Evolutionary conservation across 129 eudicot species (phyloP), one percentile per base, ranked within the genome.

Genomic region (Lonicera japonica): DNA sequence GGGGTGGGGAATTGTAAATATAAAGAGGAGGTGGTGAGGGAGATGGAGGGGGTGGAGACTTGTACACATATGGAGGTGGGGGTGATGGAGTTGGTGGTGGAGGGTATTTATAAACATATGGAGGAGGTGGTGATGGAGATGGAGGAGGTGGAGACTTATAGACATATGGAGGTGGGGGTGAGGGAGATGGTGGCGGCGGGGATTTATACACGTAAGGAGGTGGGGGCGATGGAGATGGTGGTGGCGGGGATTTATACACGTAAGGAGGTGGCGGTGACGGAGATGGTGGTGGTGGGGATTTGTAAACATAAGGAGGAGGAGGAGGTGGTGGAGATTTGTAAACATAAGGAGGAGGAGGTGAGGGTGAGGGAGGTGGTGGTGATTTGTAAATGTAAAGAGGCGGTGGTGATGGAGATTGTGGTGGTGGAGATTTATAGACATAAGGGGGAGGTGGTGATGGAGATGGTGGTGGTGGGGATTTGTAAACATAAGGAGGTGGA

Each of bases 401-500:
- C 1, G 19, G 21, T 3, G 20, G 21, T 7, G 21, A 17, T 4
- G 19, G 19, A 5, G 55, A 17, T 61, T 61, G 29, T 61, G 21
- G 21, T 3, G 55, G 55, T 8, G 65, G 65, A 6, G 51, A 60
- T 6, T 21, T 36, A 18, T 36, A 60, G 11, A 17, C 20, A 14
- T 60, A 39, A 5, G 22, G 22, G 9, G 50, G 46, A 59, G 8
- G 29, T 25, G 14, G 17, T 23, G 36, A 22, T 40, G 45, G 25
- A 40, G 64, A 3, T 40, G 64, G n/a, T 40, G 43, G 63, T 8
- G 65, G 65, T 39, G 65, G 51, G 11, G 65, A 60, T 3, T 38
- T 23, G 17, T 60, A 60, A n/a, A 39, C 24, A 14, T 60, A 60
- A 1, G 65, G 65, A 11, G 55, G 21, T 14, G 19, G 21, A 2